Evolutionary conservation across 257 asterid genomes (phyloP), one percentile per base, ranked within the genome.

Genomic region (Paraleonurus japonicus): DNA sequence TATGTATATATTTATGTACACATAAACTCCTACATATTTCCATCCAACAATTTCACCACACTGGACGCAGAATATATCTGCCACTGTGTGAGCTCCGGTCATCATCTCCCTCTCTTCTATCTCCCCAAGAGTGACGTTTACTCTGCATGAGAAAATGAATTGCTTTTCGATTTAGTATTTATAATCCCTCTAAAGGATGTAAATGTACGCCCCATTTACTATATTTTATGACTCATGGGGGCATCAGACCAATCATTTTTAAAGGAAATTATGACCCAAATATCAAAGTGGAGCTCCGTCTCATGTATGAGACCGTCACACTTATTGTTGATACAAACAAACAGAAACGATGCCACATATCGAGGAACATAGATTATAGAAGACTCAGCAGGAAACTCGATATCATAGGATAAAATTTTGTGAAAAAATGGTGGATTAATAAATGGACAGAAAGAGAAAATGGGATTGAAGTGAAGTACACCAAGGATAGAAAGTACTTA

Each of bases 41-140:
- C 95, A 90, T 61, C 96, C 95, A 37, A 90, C 87, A 50, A 76
- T 71, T 20, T 92, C 82, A 41, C 96, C 95, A 70, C 95, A 86
- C 15, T 67, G 63, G 71, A 87, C 89, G 24, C 96, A 89, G 82
- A 84, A 89, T 69, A 89, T 81, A 78, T 90, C 96, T 15, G 88
- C 92, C 59, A 85, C 96, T 2, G 83, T 81, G 84, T 87, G 95
- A 77, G 79, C 19, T 43, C 96, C 95, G 3, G 92, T 90, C 75
- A 75, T 86, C 95, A 87, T 90, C 85, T 69, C 2, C 78, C 95
- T 90, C 54, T 90, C 96, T 77, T 90, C 96, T 53, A 43, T 81
- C 77, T 78, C 82, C 71, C 92, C 92, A 45, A 65, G 43, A 17
- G 87, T 86, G 41, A 90, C 85, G 70, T 90, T 90, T 37, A 55